A percentile compares a stretch with the other conserved stretches of the same genome.
phyloP scores from a whole-genome alignment of 2,329 filamentous ascomycete genomes.

The Fusarium temperatum region DNA sequence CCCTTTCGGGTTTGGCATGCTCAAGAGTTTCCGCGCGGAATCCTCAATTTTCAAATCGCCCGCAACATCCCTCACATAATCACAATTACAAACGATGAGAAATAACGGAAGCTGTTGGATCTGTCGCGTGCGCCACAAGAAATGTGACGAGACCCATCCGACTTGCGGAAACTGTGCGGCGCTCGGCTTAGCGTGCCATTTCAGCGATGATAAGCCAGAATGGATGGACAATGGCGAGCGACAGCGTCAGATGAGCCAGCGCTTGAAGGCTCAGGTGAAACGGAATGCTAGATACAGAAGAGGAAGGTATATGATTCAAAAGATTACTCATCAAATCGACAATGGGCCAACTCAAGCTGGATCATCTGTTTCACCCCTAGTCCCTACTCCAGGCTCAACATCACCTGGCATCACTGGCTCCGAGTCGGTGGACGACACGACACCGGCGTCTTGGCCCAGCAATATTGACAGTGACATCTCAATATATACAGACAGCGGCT shows the following conservation, averaged over 20 bases:
- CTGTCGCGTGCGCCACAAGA: slow-evolving; percentile 22
- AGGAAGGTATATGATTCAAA: slow-evolving; percentile 41
- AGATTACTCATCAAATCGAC: background rate
- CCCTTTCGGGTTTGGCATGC: too few species aligned
- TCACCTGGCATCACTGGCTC: background rate
- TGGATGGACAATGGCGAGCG: slow-evolving; percentile 55
- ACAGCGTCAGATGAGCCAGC: slow-evolving; percentile 37
- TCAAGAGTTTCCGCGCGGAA: background rate
- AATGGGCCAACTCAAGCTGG: background rate
- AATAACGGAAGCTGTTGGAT: slow-evolving; percentile 16
- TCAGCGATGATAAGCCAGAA: slow-evolving; percentile 53
- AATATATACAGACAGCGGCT: background rate
- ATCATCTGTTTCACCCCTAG: background rate
- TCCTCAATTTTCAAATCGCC: too few species aligned
- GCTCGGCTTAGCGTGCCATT: slow-evolving; percentile 60
- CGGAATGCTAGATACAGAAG: slow-evolving; percentile 38
- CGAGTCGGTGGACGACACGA: background rate
- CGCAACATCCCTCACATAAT: background rate
- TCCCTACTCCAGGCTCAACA: background rate
- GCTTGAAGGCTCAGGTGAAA: slow-evolving; percentile 39
- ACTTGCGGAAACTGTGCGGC: slow-evolving; percentile 47
- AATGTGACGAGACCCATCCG: slow-evolving; percentile 11
- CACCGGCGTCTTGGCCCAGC: background rate
- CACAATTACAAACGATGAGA: background rate
- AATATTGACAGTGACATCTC: background rate